Percentiles rank a stretch among this genome's conserved stretches.
Evolutionary conservation across 2,329 filamentous ascomycete genomes (phyloP).

Genomic region (Penicillium rolfsii): DNA sequence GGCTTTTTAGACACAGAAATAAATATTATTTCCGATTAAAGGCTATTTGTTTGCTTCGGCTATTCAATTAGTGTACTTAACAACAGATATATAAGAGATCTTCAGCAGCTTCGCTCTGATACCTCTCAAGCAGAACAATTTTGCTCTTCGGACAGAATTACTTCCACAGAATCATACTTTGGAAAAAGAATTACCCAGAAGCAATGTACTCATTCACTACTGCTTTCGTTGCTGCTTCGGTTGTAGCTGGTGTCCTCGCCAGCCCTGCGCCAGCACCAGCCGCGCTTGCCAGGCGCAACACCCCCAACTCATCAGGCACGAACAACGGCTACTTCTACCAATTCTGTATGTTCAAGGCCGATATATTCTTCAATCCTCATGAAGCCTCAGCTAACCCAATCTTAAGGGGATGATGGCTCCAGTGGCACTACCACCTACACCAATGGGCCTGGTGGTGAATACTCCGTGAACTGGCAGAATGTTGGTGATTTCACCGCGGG

Average conservation of each 20-base stretch:
- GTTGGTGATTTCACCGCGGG: slow-evolving; percentile 7
- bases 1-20: not conserved
- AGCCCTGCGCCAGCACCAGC: slow-evolving; percentile 3
- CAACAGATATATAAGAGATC: not conserved
- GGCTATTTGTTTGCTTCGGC: not conserved
- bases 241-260: slow-evolving; percentile 4
- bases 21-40: not conserved
- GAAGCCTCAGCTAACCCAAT: not conserved
- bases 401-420: slow-evolving; percentile 6
- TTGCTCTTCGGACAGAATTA: not conserved
- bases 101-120: not conserved
- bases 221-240: slow-evolving; percentile 7
- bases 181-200: not conserved
- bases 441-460: slow-evolving; percentile 2
- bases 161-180: not conserved
- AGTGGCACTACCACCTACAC: slow-evolving; percentile 9
- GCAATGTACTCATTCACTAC: slow-evolving; percentile 6
- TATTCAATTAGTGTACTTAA: not conserved
- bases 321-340: slow-evolving; percentile 9
- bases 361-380: not conserved
- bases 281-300: slow-evolving; percentile 4
- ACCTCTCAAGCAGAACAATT: not conserved
- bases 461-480: slow-evolving; percentile 3
- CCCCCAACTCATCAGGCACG: slow-evolving; percentile 5
- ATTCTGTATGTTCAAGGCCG: slow-evolving; percentile 5